A percentile compares a stretch with the other conserved stretches of the same genome.
These are phyloP conservation scores for Aureobasidium zeae DNA, from an alignment of 2,329 filamentous ascomycete species.

Conservation along the genomic window DNA sequence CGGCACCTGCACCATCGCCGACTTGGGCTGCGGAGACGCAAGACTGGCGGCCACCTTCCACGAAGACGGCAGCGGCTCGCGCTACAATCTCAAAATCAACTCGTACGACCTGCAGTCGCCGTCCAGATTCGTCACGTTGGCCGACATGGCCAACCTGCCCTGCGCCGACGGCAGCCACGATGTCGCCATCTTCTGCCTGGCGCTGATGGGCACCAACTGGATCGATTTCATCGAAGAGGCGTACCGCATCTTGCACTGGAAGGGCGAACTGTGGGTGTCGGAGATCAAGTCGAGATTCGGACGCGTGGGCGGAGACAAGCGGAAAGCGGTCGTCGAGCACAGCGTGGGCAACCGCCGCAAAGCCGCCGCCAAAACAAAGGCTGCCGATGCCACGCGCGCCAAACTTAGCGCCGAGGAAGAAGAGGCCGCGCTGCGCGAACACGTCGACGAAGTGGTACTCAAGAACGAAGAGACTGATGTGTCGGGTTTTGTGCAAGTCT, in stretches of 20 bases:
- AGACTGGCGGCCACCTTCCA: conserved; percentile 63
- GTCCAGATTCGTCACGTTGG: conserved; percentile 66
- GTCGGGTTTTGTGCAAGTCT: conserved; percentile 72
- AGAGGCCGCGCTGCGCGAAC: conserved; percentile 48
- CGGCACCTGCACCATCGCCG: conserved; percentile 69
- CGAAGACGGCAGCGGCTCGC: conserved; percentile 44
- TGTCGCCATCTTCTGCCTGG: conserved; percentile 87
- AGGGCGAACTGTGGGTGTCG: conserved; percentile 92
- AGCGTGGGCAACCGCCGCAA: conserved; percentile 60
- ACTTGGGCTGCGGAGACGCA: conserved; percentile 89
- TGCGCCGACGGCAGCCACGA: conserved; percentile 67
- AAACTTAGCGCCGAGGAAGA: conserved; percentile 45
- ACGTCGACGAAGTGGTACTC: conserved; percentile 59
- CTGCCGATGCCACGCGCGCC: conserved; percentile 31
- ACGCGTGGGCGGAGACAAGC: conserved; percentile 42
- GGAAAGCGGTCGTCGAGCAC: conserved; percentile 45
- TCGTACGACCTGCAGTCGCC: conserved; percentile 83
- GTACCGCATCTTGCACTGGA: conserved; percentile 81
- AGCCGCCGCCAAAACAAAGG: conserved; percentile 30
- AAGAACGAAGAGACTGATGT: conserved; percentile 73
- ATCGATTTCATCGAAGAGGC: conserved; percentile 93
- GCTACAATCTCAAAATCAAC: conserved; percentile 63
- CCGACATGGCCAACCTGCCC: conserved; percentile 80
- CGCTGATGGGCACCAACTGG: conserved; percentile 99
- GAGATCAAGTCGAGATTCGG: conserved; percentile 94